Evolutionary conservation across 1,139 yeast genomes (phyloP).

Genomic region (Eremothecium cymbalariae): DNA sequence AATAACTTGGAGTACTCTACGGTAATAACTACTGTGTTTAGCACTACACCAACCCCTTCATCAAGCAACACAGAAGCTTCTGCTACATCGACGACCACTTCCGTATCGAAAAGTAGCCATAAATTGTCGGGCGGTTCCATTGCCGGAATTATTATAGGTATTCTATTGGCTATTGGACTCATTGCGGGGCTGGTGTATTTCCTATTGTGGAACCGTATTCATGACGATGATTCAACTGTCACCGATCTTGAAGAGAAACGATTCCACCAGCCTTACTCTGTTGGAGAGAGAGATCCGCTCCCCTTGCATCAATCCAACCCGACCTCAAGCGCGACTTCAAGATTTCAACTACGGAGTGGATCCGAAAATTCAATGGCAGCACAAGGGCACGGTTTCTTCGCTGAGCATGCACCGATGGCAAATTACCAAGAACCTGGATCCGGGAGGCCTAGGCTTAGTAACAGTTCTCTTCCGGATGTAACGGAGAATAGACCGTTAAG

Average conservation of each 20-base stretch:
- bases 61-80: constrained; percentile 7
- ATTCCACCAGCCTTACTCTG: constrained; percentile 31
- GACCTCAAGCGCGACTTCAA: too few species aligned
- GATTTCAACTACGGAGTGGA: constrained; percentile 2
- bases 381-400: constrained; percentile 11
- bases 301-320: constrained; percentile 20
- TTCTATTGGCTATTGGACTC: constrained; percentile 42
- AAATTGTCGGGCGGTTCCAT: constrained; percentile 60
- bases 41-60: constrained; percentile 5
- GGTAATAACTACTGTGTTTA: too few species aligned
- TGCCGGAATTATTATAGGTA: constrained; percentile 66
- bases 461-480: constrained; percentile 64
- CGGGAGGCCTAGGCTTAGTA: constrained; percentile 44
- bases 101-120: background rate
- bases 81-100: constrained; percentile 6
- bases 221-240: constrained; percentile 15
- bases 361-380: background rate
- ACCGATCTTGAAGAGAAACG: constrained; percentile 27
- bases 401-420: constrained; percentile 24
- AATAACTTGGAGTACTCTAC: too few species aligned
- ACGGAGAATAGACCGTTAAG: constrained; percentile 29
- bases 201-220: constrained; percentile 38
- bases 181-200: constrained; percentile 36
- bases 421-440: constrained; percentile 7
- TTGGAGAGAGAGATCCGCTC: constrained; percentile 25